Base-by-base conservation (phyloP, 1,139 yeast genomes). In the Williopsis jadinii region DNA sequence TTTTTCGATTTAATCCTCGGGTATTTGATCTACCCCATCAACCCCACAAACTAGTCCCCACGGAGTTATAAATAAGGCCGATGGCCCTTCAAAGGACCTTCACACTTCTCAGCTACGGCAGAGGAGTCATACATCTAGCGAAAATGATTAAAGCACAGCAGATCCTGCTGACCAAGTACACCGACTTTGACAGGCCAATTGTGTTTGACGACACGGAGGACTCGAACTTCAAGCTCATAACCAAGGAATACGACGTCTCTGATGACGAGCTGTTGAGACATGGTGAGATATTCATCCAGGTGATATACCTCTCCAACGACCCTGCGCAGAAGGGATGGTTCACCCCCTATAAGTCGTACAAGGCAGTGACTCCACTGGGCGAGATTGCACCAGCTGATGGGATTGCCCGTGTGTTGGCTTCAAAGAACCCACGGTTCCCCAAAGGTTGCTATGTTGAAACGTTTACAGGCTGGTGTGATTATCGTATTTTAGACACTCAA, bases 271-370 rank as follows among this genome's bases (percentile, higher is more conserved):
- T 53, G 14, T 54, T 75, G 40, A 52, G 65, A 43, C 68, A 66
- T 2, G 73, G 68, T 34, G 71, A 77, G 47, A 46, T 77, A 8
- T 61, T 76, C 30, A 64, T 77, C 27, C 71, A 75, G 56, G 59
- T 67, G 8, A 49, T 73, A 37, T 70, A 68, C 44, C 54, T 79
- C n/a, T 77, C 84, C 32, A 77, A 80, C 52, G 86, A 80, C 55
- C 85, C 86, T 12, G 75, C 82, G 10, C 84, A 78, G 56, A 73
- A 80, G 58, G 69, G 71, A 39, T 79, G 84, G 82, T 77, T 79
- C 42, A 58, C 67, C 12, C 59, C 69, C 13, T 67, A 61, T 38
- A 64, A 70, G 49, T 63, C 68, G 43, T 80, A 80, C 54, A 61
- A 67, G 9, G 64, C 67, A 5, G 77, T 80, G 11, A 66, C 74